Percentiles rank a stretch among this genome's conserved stretches.
Evolutionary conservation across 2,329 filamentous ascomycete genomes (phyloP).

Genomic region (Mycosphaerella sp.): DNA sequence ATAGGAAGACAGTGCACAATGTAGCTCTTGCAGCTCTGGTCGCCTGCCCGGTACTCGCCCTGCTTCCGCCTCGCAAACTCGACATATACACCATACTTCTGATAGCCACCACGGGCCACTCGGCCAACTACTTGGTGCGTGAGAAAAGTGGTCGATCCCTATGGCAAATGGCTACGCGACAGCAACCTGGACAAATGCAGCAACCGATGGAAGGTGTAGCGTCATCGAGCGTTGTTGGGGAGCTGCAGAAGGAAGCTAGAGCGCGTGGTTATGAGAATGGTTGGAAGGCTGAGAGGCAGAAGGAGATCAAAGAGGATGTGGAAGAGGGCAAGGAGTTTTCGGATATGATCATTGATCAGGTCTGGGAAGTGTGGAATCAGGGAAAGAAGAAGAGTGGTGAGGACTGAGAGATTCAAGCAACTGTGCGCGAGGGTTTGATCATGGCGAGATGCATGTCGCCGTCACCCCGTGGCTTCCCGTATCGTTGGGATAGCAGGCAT

Average conservation of each 20-base stretch:
- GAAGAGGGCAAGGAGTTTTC: conserved; percentile 35
- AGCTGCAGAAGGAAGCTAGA: conserved; percentile 18
- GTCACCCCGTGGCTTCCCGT: too few species aligned
- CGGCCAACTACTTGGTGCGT: conserved; percentile 44
- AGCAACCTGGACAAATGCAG: conserved; percentile 2
- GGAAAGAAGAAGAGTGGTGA: conserved; percentile 31
- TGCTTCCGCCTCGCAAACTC: conserved; percentile 56
- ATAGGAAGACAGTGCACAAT: conserved; percentile 37
- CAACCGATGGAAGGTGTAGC: background rate
- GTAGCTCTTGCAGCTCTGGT: conserved; percentile 46
- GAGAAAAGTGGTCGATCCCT: conserved; percentile 30
- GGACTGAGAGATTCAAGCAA: conserved; percentile 5
- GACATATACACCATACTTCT: conserved; percentile 55
- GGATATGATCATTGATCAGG: conserved; percentile 37
- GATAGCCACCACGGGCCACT: conserved; percentile 43
- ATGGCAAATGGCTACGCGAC: conserved; percentile 27
- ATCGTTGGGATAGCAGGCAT: too few species aligned
- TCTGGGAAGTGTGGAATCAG: conserved; percentile 35
- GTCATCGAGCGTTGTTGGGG: conserved; percentile 13
- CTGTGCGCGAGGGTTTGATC: background rate
- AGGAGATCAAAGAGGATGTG: conserved; percentile 41
- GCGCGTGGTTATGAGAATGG: conserved; percentile 34
- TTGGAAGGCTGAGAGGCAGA: conserved; percentile 40
- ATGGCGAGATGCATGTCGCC: too few species aligned
- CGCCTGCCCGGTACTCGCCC: conserved; percentile 48